Evolutionary conservation across 129 eudicot genomes (phyloP), one percentile per base, ranked within the genome.

Genomic region (Solidago caesia): DNA sequence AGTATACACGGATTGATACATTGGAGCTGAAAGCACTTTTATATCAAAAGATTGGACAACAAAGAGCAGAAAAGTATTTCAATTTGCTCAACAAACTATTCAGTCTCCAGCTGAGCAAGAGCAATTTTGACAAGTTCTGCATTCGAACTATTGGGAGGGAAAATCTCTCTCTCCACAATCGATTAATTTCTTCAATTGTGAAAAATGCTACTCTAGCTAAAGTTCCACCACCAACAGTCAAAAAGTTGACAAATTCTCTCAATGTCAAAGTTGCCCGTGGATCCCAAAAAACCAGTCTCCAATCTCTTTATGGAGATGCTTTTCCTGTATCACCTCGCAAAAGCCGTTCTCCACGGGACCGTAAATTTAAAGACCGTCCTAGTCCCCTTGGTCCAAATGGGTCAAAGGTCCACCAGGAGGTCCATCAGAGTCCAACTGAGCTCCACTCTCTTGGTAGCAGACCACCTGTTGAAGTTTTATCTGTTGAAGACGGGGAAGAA

Each of bases 401-500:
- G 51, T 60, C 77, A 6, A 89, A 81, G 77, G 75, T 80, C 11
- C 86, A 74, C 81, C 96, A 91, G 63, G 81, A 77, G 76, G 64
- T 44, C 45, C 96, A 89, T 61, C 96, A 86, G 82, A 90, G 97
- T 77, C 90, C 93, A 49, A 87, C 99, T 1, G 96, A 91, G 74
- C 79, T 91, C 74, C 86, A 71, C 41, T 94, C 99, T 74, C 85
- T 88, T 15, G 90, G 96, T 73, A 94, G 98, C 80, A 77, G 88
- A 74, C 98, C 97, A 2, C 95, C 93, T 5, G 44, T 86, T 44
- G 96, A 90, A 82, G 91, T 82, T 53, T 78, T 62, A 26, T 86
- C 96, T 11, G 96, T 84, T 56, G 99, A 91, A 85, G 98, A 93
- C 64, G 98, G 99, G 7, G 99, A 94, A 75, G 99, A 94, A 71